phyloP scores from a whole-genome alignment of 192 early-diverging fungal species.

The Backusella westeae region DNA sequence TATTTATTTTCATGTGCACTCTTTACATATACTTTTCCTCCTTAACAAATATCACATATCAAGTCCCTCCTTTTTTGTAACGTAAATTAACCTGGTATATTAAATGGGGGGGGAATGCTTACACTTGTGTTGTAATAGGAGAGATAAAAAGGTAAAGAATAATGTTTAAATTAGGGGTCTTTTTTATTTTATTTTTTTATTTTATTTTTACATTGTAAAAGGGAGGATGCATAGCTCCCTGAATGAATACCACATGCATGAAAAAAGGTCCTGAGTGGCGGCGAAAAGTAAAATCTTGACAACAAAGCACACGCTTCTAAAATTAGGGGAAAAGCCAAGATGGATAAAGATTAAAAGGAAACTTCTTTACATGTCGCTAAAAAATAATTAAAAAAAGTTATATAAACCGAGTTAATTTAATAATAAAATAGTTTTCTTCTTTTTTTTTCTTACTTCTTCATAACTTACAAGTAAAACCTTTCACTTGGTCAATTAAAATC shows the following conservation, averaged over 20 bases:
- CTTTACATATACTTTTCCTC: neutral
- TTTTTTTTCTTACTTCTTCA: slow-evolving; percentile 1
- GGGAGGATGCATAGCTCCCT: neutral
- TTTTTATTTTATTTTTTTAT: neutral
- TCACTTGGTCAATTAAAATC: neutral
- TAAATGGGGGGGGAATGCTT: neutral
- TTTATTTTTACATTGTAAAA: neutral
- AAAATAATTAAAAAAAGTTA: neutral
- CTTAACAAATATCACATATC: neutral
- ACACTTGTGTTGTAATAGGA: neutral
- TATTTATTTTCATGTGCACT: neutral
- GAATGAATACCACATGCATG: neutral
- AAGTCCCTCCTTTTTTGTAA: neutral
- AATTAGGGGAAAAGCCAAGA: slow-evolving; percentile 5
- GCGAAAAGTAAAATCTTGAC: slow-evolving; percentile 8
- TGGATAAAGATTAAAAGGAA: slow-evolving; percentile 1
- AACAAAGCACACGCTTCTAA: neutral
- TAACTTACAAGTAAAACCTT: neutral
- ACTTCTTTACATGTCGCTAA: neutral
- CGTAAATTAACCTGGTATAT: slow-evolving; percentile 1
- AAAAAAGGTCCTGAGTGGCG: neutral
- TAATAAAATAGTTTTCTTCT: neutral
- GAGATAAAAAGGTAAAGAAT: neutral
- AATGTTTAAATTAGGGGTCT: neutral
- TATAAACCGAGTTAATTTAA: neutral